Base-by-base conservation (phyloP, 805 yeast species). In the Spathaspora girioi region DNA sequence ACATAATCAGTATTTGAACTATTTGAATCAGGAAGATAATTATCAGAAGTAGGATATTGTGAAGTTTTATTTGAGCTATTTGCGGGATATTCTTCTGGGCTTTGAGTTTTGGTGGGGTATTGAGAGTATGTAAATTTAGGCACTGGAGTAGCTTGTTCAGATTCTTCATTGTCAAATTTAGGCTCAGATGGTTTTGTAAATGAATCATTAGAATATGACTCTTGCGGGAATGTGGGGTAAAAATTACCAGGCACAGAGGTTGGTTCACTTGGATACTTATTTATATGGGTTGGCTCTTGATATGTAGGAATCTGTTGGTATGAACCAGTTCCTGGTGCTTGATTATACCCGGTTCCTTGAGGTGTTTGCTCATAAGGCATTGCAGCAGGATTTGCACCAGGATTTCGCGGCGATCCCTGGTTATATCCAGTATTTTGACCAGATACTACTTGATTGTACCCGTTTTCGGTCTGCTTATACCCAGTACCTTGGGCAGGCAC, bases 181-280 rank as follows among this genome's bases (percentile, higher is more conserved):
- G 55, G 53, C 23, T 52, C 53, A 6, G 55, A 49, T 38, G 55
- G 20, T 15, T 45, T 29, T 27, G 46, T 31, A 44, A 26, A 18
- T 11, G 53, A 47, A 20, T 47, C 48, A 14, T 45, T 32, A 6
- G 52, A 51, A 40, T 52, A 41, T 12, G 54, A 23, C 27, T 49
- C 52, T 38, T 45, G 53, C 2, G 47, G 47, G 32, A 32, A 47
- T 10, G 44, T 31, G 10, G 52, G 53, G 27, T 52, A 50, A 18
- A 31, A 26, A 29, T 29, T 29, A 10, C 11, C 32, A 10, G 32
- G 10, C 11, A 5, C 32, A 29, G 32, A 3, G 4, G 5, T 11
- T 17, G 6, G 19, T 12, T 14, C 19, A 18, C 27, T 26, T 18
- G 20, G 43, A 29, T 29, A 29, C 5, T 6, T 23, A 11, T 5